Evolutionary conservation across 345 rosid species (phyloP).

Genomic region (Lepidium didymum): DNA sequence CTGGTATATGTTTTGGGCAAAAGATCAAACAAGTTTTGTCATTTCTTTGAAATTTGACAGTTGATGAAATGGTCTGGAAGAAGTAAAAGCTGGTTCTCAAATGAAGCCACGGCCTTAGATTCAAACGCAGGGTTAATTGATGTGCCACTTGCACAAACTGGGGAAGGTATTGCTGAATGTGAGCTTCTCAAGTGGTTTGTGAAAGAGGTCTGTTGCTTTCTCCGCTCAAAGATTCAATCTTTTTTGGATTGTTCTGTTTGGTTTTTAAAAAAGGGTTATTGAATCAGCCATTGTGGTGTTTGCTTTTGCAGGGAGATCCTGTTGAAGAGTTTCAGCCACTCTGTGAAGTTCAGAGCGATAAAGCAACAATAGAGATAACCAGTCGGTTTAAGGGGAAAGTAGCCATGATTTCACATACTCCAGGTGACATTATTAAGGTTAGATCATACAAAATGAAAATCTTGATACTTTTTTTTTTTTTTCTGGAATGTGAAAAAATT

Average conservation of each 20-base stretch:
- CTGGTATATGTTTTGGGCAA: not conserved
- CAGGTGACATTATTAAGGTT: conserved; percentile 90
- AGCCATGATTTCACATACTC: conserved; percentile 44
- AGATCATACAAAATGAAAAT: not conserved
- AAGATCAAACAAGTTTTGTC: not conserved
- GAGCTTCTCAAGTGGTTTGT: conserved; percentile 93
- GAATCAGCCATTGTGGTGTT: not conserved
- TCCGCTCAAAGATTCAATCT: not conserved
- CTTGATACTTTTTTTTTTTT: not conserved
- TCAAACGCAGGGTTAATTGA: conserved; percentile 41
- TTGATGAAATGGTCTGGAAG: conserved; percentile 14
- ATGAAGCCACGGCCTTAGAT: conserved; percentile 42
- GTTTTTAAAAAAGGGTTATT: not conserved
- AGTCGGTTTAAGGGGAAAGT: conserved; percentile 92
- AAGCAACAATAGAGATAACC: conserved; percentile 91
- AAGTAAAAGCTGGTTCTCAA: conserved; percentile 41
- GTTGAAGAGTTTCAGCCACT: conserved; percentile 92
- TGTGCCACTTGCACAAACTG: conserved; percentile 93
- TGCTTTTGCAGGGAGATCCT: conserved; percentile 57
- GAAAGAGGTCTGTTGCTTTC: conserved; percentile 51
- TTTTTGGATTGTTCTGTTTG: not conserved
- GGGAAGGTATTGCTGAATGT: conserved; percentile 97
- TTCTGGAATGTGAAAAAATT: not conserved
- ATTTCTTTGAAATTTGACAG: conserved; percentile 11
- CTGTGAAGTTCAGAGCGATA: conserved; percentile 97